These are phyloP conservation scores for Fusarium redolens DNA, from an alignment of 2,329 filamentous ascomycete genomes.

Conservation along the genomic window DNA sequence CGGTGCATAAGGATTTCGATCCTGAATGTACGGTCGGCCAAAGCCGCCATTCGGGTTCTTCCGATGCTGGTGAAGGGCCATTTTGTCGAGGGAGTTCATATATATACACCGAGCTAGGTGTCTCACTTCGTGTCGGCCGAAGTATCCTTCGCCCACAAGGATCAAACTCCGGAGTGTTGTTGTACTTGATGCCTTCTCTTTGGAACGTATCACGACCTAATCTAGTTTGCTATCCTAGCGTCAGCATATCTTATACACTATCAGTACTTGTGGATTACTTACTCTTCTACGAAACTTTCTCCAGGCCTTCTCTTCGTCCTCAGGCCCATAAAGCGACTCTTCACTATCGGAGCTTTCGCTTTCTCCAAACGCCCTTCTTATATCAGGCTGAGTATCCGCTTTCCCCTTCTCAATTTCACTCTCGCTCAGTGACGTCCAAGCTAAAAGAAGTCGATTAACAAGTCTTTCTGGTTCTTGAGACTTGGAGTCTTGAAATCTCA, in stretches of 20 bases:
- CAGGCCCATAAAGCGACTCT: background rate
- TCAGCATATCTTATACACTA: background rate
- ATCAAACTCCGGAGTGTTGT: background rate
- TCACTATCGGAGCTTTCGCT: background rate
- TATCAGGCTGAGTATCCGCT: background rate
- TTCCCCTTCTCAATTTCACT: conserved; percentile 6
- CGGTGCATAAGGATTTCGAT: no score
- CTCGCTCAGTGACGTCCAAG: conserved; percentile 24
- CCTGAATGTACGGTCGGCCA: background rate
- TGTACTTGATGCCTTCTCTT: background rate
- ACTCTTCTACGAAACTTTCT: background rate
- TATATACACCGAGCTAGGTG: background rate
- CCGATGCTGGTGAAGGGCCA: background rate
- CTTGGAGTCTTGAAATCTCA: background rate
- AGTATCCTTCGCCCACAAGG: background rate
- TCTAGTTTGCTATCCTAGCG: background rate
- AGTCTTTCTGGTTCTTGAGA: conserved; percentile 2
- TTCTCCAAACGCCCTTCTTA: no score
- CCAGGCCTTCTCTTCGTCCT: background rate
- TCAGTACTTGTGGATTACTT: background rate
- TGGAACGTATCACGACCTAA: no score
- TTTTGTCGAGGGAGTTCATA: background rate
- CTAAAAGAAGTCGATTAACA: conserved; percentile 15
- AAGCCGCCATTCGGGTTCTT: background rate
- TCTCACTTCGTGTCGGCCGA: background rate